Percentiles rank a stretch among this genome's conserved stretches.
Evolutionary conservation across 2,329 filamentous ascomycete genomes (phyloP).

Genomic region (Dothiorella sarmentorum): DNA sequence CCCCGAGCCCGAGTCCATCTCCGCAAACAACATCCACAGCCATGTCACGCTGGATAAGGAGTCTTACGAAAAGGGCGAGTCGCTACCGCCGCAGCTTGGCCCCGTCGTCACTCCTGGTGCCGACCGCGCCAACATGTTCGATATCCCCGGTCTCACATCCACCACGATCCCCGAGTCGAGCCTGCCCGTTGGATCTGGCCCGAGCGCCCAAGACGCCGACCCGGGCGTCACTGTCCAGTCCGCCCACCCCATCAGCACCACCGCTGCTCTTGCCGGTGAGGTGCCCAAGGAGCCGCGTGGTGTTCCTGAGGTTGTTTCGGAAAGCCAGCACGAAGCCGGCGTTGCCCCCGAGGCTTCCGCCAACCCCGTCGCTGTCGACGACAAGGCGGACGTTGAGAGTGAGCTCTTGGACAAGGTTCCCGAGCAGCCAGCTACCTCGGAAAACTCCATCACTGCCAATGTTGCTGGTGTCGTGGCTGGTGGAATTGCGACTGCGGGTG

Average conservation of each 20-base stretch:
- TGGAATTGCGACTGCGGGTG: slow-evolving; percentile 38
- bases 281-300: slow-evolving; percentile 44
- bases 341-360: slow-evolving; percentile 66
- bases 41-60: slow-evolving; percentile 67
- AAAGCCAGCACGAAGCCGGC: slow-evolving; percentile 67
- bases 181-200: slow-evolving; percentile 59
- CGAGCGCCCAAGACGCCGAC: slow-evolving; percentile 34
- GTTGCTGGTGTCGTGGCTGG: slow-evolving; percentile 47
- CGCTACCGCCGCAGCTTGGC: slow-evolving; percentile 44
- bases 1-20: slow-evolving; percentile 63
- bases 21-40: slow-evolving; percentile 67
- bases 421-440: slow-evolving; percentile 52
- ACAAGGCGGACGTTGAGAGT: slow-evolving; percentile 68
- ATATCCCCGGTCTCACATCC: slow-evolving; percentile 49
- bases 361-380: slow-evolving; percentile 61
- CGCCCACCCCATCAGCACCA: slow-evolving; percentile 44
- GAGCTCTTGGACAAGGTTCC: slow-evolving; percentile 67
- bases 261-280: slow-evolving; percentile 44
- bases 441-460: slow-evolving; percentile 43
- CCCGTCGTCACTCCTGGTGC: slow-evolving; percentile 46
- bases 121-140: slow-evolving; percentile 45
- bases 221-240: slow-evolving; percentile 42
- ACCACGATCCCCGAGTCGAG: slow-evolving; percentile 80
- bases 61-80: slow-evolving; percentile 79
- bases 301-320: slow-evolving; percentile 61